These are phyloP conservation scores for Oryza brachyantha DNA, from an alignment of 176 grass and related monocot species.

Conservation along the genomic window DNA sequence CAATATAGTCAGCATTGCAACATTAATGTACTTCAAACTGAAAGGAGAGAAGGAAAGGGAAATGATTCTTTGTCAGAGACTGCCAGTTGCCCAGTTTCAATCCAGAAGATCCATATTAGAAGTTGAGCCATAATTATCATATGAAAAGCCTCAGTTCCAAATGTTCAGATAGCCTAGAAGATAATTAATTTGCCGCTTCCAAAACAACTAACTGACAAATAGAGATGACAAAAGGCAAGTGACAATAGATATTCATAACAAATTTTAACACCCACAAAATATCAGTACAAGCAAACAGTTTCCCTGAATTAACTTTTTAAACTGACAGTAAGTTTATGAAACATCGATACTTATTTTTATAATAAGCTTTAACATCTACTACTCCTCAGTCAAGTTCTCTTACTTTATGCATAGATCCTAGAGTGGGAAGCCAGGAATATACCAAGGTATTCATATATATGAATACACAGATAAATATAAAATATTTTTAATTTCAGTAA, in stretches of 20 bases:
- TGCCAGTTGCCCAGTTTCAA: neutral
- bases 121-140: neutral
- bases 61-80: neutral
- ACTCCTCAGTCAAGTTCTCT: neutral
- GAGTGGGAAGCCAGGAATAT: neutral
- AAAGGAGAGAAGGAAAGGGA: conserved; percentile 39
- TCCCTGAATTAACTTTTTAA: neutral
- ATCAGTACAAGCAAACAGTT: neutral
- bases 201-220: neutral
- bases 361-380: neutral
- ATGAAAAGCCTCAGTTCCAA: neutral
- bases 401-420: conserved; percentile 9
- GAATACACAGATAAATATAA: neutral
- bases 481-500: neutral
- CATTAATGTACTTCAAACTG: conserved; percentile 98
- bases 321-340: conserved; percentile 12
- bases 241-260: neutral
- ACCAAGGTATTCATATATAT: too few relatives aligned
- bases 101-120: neutral
- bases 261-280: neutral
- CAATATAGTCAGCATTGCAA: conserved; percentile 94
- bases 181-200: neutral
- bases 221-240: neutral
- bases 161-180: neutral
- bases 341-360: conserved; percentile 8